Conservation (phyloP, 1,284 basidiomycete species). For the Puccinia hordei region DNA sequence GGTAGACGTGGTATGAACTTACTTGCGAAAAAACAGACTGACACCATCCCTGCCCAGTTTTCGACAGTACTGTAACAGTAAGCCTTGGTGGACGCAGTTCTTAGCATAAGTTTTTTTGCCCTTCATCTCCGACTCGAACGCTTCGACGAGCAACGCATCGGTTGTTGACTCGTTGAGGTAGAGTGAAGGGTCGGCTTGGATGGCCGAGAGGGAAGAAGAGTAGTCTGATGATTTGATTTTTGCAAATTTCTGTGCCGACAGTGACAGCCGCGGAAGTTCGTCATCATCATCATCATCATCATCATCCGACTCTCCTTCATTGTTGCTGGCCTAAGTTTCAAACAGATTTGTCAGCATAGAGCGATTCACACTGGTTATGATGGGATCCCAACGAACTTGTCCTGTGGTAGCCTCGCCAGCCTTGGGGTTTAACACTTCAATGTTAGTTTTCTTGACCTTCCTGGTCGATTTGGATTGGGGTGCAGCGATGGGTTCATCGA, state of each 20-base stretch:
- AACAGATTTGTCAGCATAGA: constrained; percentile 37
- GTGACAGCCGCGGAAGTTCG: constrained; percentile 75
- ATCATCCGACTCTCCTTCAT: constrained; percentile 12
- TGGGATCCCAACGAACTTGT: background rate
- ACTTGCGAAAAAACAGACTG: constrained; percentile 89
- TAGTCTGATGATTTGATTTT: constrained; percentile 72
- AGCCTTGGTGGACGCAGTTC: constrained; percentile 84
- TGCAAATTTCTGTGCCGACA: constrained; percentile 74
- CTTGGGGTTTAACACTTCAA: constrained; percentile 83
- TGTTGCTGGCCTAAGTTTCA: constrained; percentile 54
- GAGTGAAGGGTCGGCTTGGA: constrained; percentile 70
- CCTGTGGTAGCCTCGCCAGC: constrained; percentile 4
- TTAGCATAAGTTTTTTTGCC: constrained; percentile 71
- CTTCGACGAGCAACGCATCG: constrained; percentile 87
- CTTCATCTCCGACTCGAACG: constrained; percentile 76
- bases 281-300: constrained; percentile 64
- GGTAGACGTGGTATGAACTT: constrained; percentile 56
- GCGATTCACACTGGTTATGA: background rate
- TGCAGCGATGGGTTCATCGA: constrained; percentile 61
- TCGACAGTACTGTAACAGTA: constrained; percentile 91
- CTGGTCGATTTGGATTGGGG: constrained; percentile 52
- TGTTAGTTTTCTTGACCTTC: constrained; percentile 57
- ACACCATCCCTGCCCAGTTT: constrained; percentile 91
- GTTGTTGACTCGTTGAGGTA: constrained; percentile 67
- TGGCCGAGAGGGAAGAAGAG: constrained; percentile 75